Base-by-base conservation (phyloP, 176 grass and related monocot species). In the Thalia dealbata region DNA sequence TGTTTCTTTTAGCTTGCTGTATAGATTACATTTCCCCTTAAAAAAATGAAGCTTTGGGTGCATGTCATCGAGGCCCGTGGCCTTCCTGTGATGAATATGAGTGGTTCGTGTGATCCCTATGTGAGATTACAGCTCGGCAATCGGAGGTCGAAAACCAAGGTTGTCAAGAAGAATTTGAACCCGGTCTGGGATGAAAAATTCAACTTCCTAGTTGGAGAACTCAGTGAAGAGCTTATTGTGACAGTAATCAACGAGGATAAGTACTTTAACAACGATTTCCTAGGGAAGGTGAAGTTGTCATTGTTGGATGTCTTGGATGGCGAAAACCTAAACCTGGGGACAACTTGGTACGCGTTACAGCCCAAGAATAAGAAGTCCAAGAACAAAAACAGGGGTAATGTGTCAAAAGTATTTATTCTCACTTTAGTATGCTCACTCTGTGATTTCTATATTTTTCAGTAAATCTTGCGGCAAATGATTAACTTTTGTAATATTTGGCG, bases 161-260 rank as follows among this genome's bases (percentile, higher is more conserved):
- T 88, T 46, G 58, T 97, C 52, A 90, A 90, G 81, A 90, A 85
- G 93, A 86, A 83, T 60, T 73, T 92, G 82, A 97, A 90, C 79
- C 93, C 93, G 30, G n/a, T 70, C 25, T 97, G 93, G 93, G 87
- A 97, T 72, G 87, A 97, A 78, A 88, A 97, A 61, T 92, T 92
- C 78, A 87, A 76, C 21, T 97, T 92, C 64, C 50, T 78, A 10
- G 78, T 86, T 11, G 90, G 78, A 21, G 84, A 97, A 71, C 59
- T 79, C 48, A 83, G 44, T 35, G 93, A 97, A 35, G 89, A 85
- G 69, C 87, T 97, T 67, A 83, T 78, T 41, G 3, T 97, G 7
- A 60, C 80, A 58, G 89, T 97, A 16, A 83, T 87, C 24, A 86
- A 97, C 14, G 87, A 92, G 70, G 93, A 97, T 78, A 80, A 78